Percentiles rank a stretch among this genome's conserved stretches.
These are phyloP conservation scores for Aspergillus diversus DNA, from an alignment of 495 filamentous ascomycete genomes.

Conservation along the genomic window DNA sequence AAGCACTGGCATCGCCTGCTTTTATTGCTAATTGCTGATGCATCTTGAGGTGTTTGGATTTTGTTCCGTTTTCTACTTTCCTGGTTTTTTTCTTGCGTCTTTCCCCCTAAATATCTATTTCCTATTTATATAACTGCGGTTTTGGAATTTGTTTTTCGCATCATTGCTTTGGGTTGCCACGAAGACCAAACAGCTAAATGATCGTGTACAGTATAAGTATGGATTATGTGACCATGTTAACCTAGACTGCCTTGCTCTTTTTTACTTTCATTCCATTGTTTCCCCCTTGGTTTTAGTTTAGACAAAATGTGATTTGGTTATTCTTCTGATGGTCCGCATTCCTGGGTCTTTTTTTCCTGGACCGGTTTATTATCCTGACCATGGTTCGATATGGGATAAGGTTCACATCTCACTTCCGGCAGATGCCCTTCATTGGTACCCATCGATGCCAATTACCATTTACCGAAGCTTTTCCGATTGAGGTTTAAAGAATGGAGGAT, in stretches of 20 bases:
- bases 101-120: constrained; percentile 9
- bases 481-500: background rate
- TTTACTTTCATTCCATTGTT: constrained; percentile 13
- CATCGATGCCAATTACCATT: constrained; percentile 3
- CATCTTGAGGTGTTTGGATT: constrained; percentile 18
- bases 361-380: constrained; percentile 1
- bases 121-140: constrained; percentile 4
- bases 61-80: constrained; percentile 14
- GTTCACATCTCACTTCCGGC: constrained; percentile 13
- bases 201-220: constrained; percentile 27
- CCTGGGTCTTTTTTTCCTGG: background rate
- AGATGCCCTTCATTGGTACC: constrained; percentile 9
- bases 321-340: background rate
- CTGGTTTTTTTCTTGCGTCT: constrained; percentile 13
- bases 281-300: constrained; percentile 13
- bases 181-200: constrained; percentile 19
- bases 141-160: background rate
- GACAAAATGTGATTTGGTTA: constrained; percentile 13
- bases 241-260: constrained; percentile 20
- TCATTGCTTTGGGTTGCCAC: constrained; percentile 1
- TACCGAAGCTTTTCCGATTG: constrained; percentile 3
- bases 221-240: constrained; percentile 26
- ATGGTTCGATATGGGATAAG: constrained; percentile 9
- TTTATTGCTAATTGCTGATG: constrained; percentile 12
- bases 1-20: constrained; percentile 10